Base-by-base conservation (phyloP, 2,329 filamentous ascomycete species). In the Metarhizium brunneum region DNA sequence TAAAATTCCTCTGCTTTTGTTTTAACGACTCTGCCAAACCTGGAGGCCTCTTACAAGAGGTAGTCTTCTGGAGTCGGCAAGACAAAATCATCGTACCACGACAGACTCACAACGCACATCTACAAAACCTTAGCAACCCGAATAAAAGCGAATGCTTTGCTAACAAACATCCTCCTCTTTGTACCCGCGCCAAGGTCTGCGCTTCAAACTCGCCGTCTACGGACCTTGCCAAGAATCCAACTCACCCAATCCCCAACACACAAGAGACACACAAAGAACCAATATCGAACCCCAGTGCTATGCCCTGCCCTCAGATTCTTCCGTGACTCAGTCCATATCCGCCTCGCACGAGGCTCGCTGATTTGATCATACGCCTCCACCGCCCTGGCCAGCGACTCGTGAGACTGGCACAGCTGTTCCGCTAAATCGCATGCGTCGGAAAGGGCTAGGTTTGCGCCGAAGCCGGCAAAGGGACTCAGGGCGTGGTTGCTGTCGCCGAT, bases 401-500 rank as follows among this genome's bases (percentile, higher is more conserved):
- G 4, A n/a, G 10, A 56, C 8, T 56, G 57, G 45, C 67, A 72
- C 1, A 78, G 57, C 47, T 72, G 64, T 52, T 71, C 65, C 2
- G 73, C 76, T n/a, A 77, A 64, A 50, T 77, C 73, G 69, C 71
- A 76, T 0, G 67, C 76, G 59, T 79, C 76, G 54, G 68, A 71
- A 30, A 79, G 57, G 3, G 75, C 76, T 56, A 79, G 60, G 58
- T 77, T 78, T 0, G 75, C 76, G 0, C 77, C 77, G 55, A 71
- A 74, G 0, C 77, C 75, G 5, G 76, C 73, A 63, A 78, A 80
- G 0, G 76, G 73, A 53, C 69, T 76, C 6, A 78, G 67, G 1
- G 76, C 76, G 60, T 80, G 77, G 58, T 80, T 79, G 54, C 69
- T 68, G 59, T 80, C 76, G 11, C 77, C 77, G 25, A 80, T 73